Evolutionary conservation across 805 yeast species (phyloP), one percentile per base, ranked within the genome.

Genomic region (Phaffomyces thermotolerans): DNA sequence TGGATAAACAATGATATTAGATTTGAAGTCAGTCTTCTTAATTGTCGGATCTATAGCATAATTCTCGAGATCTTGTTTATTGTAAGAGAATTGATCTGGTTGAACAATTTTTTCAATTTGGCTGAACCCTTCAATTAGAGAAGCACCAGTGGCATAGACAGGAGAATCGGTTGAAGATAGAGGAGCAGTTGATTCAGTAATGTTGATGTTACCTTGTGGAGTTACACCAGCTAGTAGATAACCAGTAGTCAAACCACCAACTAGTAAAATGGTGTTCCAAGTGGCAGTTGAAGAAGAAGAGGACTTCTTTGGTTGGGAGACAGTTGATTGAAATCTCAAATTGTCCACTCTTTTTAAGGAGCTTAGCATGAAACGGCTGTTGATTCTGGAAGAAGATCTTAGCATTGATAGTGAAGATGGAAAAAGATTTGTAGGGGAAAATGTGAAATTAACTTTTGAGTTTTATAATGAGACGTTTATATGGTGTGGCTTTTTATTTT

Each of bases 1-100:
- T 1, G 91, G 90, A 53, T 72, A 83, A 2, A 78, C 72, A 4
- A 84, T 69, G 23, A 77, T 67, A 33, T 64, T 50, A 8, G 93
- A 36, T 18, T 55, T 79, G 74, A 35, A 71, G 66, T 13, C 73
- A 68, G 8, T 39, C 6, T 45, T 30, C 15, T 45, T 48, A 27
- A 41, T 22, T 6, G 24, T 20, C 6, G 24, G 34, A 23, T 33
- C 39, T 3, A 48, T n/a, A 9, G 35, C 33, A 20, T 48, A 46
- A 14, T 48, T 48, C 10, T 44, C 40, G 35, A 46, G 46, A 14
- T 43, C 52, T 6, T 46, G 44, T 24, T 43, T 43, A 14, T 39
- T 37, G n/a, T 39, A 46, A n/a, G 48, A 40, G 39, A 46, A 39
- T 31, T 40, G 39, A 22, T 37, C 48, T 18, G 38, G 39, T 17